Evolutionary conservation across 345 rosid genomes (phyloP), one percentile per base, ranked within the genome.

Genomic region (Alliaria petiolata): DNA sequence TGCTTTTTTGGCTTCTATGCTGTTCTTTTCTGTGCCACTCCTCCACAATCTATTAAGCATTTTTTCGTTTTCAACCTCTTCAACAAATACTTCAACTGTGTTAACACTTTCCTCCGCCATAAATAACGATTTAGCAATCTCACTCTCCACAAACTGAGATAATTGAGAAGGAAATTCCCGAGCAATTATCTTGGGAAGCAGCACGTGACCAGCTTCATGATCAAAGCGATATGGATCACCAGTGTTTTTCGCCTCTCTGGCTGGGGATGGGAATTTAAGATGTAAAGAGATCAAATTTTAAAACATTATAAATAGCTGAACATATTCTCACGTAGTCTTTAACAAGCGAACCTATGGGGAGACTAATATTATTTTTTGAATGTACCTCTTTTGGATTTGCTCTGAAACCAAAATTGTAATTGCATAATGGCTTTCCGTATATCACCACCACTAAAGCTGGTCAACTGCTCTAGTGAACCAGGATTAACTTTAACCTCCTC

Each of bases 391-490:
- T 40, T 50, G 62, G 49, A n/a, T 72, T 79, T 80, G 56, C 88
- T 87, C 87, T 84, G 97, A 82, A 85, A 88, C 99, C 97, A 89
- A 82, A 92, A 89, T 66, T 89, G 97, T 66, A 88, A 83, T 70
- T 89, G 93, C 89, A 85, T 80, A 52, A 91, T 81, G 39, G 91
- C 77, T 84, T 84, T 92, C 70, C 93, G 83, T 47, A 88, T 88
- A 88, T 95, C 97, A 63, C 92, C 81, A 50, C 77, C 80, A 81
- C 85, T 85, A 67, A 52, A 72, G 66, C 67, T 75, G 68, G 83
- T 67, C 55, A 92, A 68, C 65, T 82, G 77, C 86, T 85, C 83
- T 25, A 85, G 70, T 40, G 82, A 76, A 61, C 80, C 75, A 76
- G 85, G 89, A 69, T 78, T 80, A 78, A 88, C 67, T 54, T 69